A percentile compares a stretch with the other conserved stretches of the same genome.
phyloP scores from a whole-genome alignment of 495 filamentous ascomycete genomes.

The Daldinia decipiens region DNA sequence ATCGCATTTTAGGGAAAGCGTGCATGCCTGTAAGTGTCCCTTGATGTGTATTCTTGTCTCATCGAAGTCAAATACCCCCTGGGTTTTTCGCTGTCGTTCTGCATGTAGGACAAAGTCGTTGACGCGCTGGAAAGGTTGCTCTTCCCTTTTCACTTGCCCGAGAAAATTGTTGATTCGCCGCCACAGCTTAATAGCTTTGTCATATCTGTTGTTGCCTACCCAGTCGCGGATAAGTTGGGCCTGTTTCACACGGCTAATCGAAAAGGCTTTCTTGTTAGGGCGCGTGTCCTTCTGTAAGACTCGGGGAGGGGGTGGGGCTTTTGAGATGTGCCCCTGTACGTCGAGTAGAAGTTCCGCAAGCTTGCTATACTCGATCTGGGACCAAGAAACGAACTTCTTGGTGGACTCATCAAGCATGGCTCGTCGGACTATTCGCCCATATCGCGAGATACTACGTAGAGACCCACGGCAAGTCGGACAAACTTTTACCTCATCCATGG shows the following conservation, averaged over 20 bases:
- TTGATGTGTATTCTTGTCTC: constrained; percentile 60
- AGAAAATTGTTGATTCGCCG: constrained; percentile 56
- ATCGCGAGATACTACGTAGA: constrained; percentile 70
- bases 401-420: constrained; percentile 73
- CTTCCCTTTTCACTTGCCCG: constrained; percentile 57
- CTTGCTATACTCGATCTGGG: constrained; percentile 59
- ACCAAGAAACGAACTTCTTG: constrained; percentile 70
- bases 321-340: constrained; percentile 34
- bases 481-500: constrained; percentile 61
- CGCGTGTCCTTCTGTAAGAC: constrained; percentile 1
- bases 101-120: constrained; percentile 63
- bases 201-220: constrained; percentile 52
- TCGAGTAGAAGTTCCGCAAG: constrained; percentile 52
- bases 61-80: constrained; percentile 56
- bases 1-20: constrained; percentile 65
- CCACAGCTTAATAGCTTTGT: constrained; percentile 53
- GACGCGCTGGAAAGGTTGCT: constrained; percentile 71
- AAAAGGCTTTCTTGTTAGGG: constrained; percentile 3
- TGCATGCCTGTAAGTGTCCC: constrained; percentile 58
- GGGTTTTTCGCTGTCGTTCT: constrained; percentile 51
- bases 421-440: constrained; percentile 71
- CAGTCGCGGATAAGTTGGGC: constrained; percentile 42
- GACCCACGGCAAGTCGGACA: constrained; percentile 74
- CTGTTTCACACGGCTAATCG: constrained; percentile 32
- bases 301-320: constrained; percentile 2